Percentiles rank a stretch among this genome's conserved stretches.
Evolutionary conservation across 1,284 basidiomycete genomes (phyloP).

Genomic region (Apiotrichum brassicae): DNA sequence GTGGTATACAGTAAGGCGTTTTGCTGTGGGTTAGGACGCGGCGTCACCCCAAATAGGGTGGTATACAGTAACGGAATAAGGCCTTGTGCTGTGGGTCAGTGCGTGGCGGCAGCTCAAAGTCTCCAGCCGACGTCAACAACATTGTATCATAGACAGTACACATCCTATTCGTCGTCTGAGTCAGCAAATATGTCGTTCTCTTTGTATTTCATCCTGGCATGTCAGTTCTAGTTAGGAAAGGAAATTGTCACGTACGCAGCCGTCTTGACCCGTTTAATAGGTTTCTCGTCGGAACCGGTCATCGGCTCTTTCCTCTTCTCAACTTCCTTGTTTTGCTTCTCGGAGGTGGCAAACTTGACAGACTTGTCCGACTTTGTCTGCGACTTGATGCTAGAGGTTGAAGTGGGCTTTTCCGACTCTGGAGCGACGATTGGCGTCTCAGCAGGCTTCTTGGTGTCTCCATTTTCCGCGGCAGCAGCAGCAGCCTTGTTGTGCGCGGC

Average conservation of each 20-base stretch:
- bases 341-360: neutral
- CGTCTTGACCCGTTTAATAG: conserved; percentile 11
- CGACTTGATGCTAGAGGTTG: no score
- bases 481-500: conserved; percentile 1
- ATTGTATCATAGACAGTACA: neutral
- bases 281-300: neutral
- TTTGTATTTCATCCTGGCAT: conserved; percentile 11
- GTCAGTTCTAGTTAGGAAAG: neutral
- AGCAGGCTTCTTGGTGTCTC: neutral
- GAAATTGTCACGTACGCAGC: conserved; percentile 18
- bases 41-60: no score
- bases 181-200: conserved; percentile 27
- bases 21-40: no score
- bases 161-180: conserved; percentile 12
- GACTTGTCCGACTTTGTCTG: no score
- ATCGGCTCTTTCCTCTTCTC: neutral
- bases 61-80: no score
- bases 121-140: no score
- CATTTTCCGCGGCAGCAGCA: neutral
- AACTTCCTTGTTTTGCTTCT: neutral
- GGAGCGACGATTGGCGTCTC: neutral
- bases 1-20: no score
- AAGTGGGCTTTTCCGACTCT: neutral
- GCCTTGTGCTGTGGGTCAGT: no score
- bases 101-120: no score